These are phyloP conservation scores for Rhodomyrtus psidioides DNA, from an alignment of 441 rosid species.

Conservation along the genomic window DNA sequence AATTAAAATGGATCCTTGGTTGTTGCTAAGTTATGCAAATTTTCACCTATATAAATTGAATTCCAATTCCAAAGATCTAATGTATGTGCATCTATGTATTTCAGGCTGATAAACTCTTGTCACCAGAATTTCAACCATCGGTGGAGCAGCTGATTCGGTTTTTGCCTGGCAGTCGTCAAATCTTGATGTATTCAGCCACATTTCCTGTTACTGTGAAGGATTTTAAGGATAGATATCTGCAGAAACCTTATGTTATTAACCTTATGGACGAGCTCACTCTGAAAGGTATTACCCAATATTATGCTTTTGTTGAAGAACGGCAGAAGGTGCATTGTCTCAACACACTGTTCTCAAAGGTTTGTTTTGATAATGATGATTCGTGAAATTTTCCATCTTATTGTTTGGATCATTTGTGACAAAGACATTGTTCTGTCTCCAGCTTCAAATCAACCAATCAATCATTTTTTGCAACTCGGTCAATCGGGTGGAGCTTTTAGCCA, in stretches of 20 bases:
- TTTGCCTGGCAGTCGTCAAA: constrained; percentile 72
- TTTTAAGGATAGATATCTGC: constrained; percentile 81
- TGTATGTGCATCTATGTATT: constrained; percentile 11
- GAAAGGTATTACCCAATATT: constrained; percentile 92
- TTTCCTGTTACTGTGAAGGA: constrained; percentile 97
- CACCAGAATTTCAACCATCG: constrained; percentile 98
- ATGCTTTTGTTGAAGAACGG: constrained; percentile 98
- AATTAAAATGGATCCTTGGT: neutral
- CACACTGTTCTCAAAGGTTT: constrained; percentile 95
- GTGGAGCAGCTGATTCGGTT: constrained; percentile 83
- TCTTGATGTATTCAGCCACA: constrained; percentile 95
- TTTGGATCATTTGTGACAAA: neutral
- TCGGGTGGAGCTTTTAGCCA: constrained; percentile 94
- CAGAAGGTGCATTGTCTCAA: constrained; percentile 98
- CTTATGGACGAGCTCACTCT: constrained; percentile 99
- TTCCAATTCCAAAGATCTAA: constrained; percentile 10
- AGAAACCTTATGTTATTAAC: constrained; percentile 80
- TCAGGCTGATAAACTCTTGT: constrained; percentile 96
- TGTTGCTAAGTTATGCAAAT: neutral
- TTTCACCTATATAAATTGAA: neutral
- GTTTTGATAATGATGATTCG: constrained; percentile 4
- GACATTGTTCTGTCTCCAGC: constrained; percentile 36
- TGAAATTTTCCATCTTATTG: neutral
- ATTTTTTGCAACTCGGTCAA: constrained; percentile 98
- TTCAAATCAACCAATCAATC: constrained; percentile 98